phyloP scores from a whole-genome alignment of 2,329 filamentous ascomycete genomes.

The Coleophoma eucalyptorum region DNA sequence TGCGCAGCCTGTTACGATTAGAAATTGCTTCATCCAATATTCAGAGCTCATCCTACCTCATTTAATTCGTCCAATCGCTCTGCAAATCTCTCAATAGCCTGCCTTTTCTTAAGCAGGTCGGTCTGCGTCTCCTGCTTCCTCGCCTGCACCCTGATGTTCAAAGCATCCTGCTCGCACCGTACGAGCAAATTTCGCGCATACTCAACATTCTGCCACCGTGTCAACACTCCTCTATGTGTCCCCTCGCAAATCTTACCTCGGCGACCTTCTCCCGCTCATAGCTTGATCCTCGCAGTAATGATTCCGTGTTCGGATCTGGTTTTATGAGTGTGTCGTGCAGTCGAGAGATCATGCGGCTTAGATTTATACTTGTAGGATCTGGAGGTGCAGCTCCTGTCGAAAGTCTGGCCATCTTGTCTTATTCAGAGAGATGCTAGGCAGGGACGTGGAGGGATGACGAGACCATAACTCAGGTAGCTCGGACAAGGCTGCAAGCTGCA shows the following conservation, averaged over 20 bases:
- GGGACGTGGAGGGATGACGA: background rate
- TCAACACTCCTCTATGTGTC: background rate
- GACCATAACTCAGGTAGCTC: no score
- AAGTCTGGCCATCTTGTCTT: constrained; percentile 19
- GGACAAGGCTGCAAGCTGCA: no score
- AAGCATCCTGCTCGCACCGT: constrained; percentile 65
- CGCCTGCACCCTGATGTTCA: constrained; percentile 52
- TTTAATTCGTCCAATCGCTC: constrained; percentile 66
- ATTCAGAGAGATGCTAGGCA: background rate
- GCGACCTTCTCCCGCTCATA: constrained; percentile 61
- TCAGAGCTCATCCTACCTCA: constrained; percentile 40
- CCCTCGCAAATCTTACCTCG: constrained; percentile 32
- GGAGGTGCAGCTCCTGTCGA: constrained; percentile 9
- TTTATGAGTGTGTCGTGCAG: constrained; percentile 63
- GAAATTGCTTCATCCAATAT: constrained; percentile 8
- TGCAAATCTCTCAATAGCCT: constrained; percentile 60
- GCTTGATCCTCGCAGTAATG: constrained; percentile 53
- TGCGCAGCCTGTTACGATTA: constrained; percentile 13
- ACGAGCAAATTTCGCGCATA: constrained; percentile 67
- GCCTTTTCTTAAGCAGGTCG: constrained; percentile 62
- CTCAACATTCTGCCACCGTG: constrained; percentile 57
- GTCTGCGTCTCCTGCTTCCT: constrained; percentile 58
- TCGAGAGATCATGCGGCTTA: constrained; percentile 61
- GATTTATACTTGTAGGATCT: constrained; percentile 33
- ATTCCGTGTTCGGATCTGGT: constrained; percentile 55